Evolutionary conservation across 1,284 basidiomycete genomes (phyloP).

Genomic region (Trametes hirsuta): DNA sequence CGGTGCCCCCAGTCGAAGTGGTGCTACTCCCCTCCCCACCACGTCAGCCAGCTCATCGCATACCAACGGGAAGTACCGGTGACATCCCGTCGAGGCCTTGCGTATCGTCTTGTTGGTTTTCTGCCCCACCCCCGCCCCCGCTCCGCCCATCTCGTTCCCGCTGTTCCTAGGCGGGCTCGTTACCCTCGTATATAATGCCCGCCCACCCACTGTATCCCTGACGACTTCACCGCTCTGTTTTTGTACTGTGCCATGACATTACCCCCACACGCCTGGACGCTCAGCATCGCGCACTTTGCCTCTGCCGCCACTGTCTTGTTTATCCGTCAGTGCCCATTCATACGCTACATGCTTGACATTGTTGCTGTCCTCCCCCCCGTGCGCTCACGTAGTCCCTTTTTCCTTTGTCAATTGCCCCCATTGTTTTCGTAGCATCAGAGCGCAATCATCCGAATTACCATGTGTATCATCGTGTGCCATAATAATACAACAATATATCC

Average conservation of each 20-base stretch:
- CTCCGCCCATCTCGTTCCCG: not conserved
- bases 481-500: constrained; percentile 26
- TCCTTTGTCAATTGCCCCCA: constrained; percentile 2
- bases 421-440: constrained; percentile 25
- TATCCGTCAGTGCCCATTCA: constrained; percentile 20
- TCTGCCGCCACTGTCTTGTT: constrained; percentile 16
- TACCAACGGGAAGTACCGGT: constrained; percentile 37
- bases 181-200: not conserved
- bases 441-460: constrained; percentile 14
- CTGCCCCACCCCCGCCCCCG: not conserved
- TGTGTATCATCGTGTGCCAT: constrained; percentile 25
- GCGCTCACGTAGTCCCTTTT: constrained; percentile 7
- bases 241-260: constrained; percentile 11
- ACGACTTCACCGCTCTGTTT: constrained; percentile 1
- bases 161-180: not conserved
- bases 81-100: constrained; percentile 13
- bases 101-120: not conserved
- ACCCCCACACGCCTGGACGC: constrained; percentile 11
- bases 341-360: constrained; percentile 20
- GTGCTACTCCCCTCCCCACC: constrained; percentile 27
- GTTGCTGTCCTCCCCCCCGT: not conserved
- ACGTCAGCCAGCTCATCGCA: constrained; percentile 33
- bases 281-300: constrained; percentile 16
- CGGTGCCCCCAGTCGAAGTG: constrained; percentile 24
- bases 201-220: constrained; percentile 16